Conservation (phyloP, 257 asterid species). For the Scutellaria barbata region DNA sequence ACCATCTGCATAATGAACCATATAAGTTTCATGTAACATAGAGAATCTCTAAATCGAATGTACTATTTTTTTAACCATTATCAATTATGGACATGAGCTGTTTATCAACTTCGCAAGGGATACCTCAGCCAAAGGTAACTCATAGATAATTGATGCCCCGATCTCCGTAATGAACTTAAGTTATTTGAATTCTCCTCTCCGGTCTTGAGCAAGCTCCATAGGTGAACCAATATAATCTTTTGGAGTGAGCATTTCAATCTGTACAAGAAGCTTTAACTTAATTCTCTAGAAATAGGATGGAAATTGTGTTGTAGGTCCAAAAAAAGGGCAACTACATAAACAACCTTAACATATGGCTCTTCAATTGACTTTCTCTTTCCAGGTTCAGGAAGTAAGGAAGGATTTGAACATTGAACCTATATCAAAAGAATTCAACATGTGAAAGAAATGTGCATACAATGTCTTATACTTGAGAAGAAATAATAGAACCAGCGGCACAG, state of each 20-base stretch:
- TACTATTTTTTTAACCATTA: slow-evolving; percentile 5
- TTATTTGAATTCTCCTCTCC: slow-evolving; percentile 95
- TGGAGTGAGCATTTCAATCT: slow-evolving; percentile 97
- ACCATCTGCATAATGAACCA: slow-evolving; percentile 78
- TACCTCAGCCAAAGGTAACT: slow-evolving; percentile 98
- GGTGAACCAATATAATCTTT: slow-evolving; percentile 92
- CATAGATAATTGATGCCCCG: slow-evolving; percentile 76
- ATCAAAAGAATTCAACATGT: slow-evolving; percentile 34
- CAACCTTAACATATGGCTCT: slow-evolving; percentile 96
- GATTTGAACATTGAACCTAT: slow-evolving; percentile 96
- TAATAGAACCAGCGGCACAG: slow-evolving; percentile 6
- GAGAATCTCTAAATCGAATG: slow-evolving; percentile 30
- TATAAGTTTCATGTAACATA: slow-evolving; percentile 21
- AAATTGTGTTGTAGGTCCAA: slow-evolving; percentile 27
- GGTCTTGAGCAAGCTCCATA: slow-evolving; percentile 99
- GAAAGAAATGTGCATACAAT: slow-evolving; percentile 35
- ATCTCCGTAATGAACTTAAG: slow-evolving; percentile 86
- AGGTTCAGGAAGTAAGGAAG: slow-evolving; percentile 95
- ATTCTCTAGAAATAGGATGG: slow-evolving; percentile 34
- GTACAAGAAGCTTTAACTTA: slow-evolving; percentile 39
- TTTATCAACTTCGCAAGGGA: slow-evolving; percentile 33
- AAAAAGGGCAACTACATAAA: slow-evolving; percentile 19
- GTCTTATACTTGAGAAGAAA: slow-evolving; percentile 16
- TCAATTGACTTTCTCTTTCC: slow-evolving; percentile 89
- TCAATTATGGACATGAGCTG: slow-evolving; percentile 7